Conservation (phyloP, 805 yeast genomes). For the Metschnikowia cerradonensis region DNA sequence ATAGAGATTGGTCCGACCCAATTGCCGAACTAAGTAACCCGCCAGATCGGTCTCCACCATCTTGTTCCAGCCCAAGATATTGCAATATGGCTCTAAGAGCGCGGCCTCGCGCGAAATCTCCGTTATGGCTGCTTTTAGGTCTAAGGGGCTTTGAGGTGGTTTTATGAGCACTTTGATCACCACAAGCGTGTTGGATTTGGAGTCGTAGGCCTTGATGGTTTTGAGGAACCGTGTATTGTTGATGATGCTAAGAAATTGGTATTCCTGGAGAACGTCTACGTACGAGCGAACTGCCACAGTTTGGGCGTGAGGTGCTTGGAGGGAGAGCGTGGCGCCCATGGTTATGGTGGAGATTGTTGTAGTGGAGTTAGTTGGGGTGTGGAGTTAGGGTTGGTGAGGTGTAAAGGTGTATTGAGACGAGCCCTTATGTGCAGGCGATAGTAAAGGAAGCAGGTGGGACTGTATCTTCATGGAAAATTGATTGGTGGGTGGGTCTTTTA, state of each 20-base stretch:
- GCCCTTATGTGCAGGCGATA: background rate
- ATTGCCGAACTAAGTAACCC: constrained; percentile 83
- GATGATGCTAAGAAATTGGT: constrained; percentile 70
- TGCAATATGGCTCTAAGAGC: constrained; percentile 43
- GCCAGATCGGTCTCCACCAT: constrained; percentile 88
- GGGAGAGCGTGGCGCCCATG: constrained; percentile 87
- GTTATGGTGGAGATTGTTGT: background rate
- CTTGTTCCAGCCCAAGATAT: constrained; percentile 66
- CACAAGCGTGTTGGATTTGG: constrained; percentile 61
- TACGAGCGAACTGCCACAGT: constrained; percentile 90
- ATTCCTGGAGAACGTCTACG: constrained; percentile 69
- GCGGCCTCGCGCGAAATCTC: constrained; percentile 32
- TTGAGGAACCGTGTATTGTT: constrained; percentile 83
- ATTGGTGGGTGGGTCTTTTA: no score
- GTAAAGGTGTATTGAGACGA: background rate
- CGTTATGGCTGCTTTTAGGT: constrained; percentile 25
- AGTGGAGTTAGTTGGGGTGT: background rate
- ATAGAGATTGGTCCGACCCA: constrained; percentile 72
- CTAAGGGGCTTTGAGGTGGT: constrained; percentile 42
- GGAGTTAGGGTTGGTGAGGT: background rate
- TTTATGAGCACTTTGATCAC: constrained; percentile 77
- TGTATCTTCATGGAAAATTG: no score
- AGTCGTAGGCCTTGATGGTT: constrained; percentile 74
- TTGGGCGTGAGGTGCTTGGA: constrained; percentile 85
- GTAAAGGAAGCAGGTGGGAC: no score